Base-by-base conservation (phyloP, 2,329 filamentous ascomycete genomes). In the Talaromyces sp. region DNA sequence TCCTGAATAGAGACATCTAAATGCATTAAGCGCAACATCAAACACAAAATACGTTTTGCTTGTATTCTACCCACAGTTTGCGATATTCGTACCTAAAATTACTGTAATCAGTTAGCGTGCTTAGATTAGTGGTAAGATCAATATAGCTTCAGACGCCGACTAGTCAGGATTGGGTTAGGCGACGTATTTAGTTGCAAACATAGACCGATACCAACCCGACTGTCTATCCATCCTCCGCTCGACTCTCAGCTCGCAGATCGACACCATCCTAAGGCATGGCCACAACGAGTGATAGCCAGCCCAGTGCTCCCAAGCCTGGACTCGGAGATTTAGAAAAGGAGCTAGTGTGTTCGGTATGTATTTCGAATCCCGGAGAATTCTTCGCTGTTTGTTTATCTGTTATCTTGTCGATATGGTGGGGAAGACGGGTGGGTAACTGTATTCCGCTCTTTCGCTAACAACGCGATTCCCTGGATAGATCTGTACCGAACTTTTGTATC, bases 401-500 rank as follows among this genome's bases (percentile, higher is more conserved):
- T 54, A 63, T 33, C 39, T 43, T 63, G 35, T 64, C 49, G 33
- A 54, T 49, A 24, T 66, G 52, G 62, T 35, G 56, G 60, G 43
- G 56, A 66, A 50, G 63, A 27, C 3, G 49, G 37, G 37, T 61
- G 14, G 31, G 41, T 65, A 62, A 49, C 56, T 47, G 35, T 10
- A 33, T 33, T 39, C 31, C 19, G 39, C 39, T 43, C 50, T 27
- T 39, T 63, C 13, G 65, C 65, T 66, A 31, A 63, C 59, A 41
- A 19, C 49, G n/a, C 31, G 13, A 45, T 14, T 27, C 33, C 35
- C 45, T n/a, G 22, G 66, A 11, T 71, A 97, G 93, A 99, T 99
- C 73, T 99, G 95, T 83, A 96, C 94, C 71, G 95, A 98, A 78
- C 86, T 97, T 69, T 88, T 97, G 68, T 96, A 92, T 80, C 91